Conservation (phyloP, 2,329 filamentous ascomycete genomes). For the Epichloe baconii region DNA sequence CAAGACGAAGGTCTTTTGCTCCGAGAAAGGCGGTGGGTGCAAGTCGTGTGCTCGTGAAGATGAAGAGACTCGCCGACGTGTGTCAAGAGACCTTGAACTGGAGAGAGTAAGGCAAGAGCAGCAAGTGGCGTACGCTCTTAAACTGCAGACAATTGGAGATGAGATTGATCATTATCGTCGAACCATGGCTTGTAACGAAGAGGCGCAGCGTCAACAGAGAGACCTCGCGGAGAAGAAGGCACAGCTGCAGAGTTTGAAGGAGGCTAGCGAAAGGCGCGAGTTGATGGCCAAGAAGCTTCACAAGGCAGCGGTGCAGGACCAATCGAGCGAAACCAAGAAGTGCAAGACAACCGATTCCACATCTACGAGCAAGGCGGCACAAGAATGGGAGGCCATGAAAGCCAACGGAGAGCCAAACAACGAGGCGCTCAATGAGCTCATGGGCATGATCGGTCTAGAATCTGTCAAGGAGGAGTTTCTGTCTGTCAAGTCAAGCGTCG, state of each 20-base stretch:
- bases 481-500: constrained; percentile 47
- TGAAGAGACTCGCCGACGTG: constrained; percentile 27
- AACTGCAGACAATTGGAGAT: constrained; percentile 38
- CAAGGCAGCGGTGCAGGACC: background rate
- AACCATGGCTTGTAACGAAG: no score
- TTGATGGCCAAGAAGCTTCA: background rate
- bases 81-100: constrained; percentile 33
- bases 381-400: constrained; percentile 53
- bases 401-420: constrained; percentile 35
- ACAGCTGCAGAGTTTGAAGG: constrained; percentile 16
- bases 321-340: background rate
- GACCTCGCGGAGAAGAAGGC: constrained; percentile 25
- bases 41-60: constrained; percentile 38
- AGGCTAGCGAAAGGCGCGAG: constrained; percentile 12
- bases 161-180: constrained; percentile 34
- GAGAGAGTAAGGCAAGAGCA: constrained; percentile 32
- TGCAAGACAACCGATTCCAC: background rate
- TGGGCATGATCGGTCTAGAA: constrained; percentile 60
- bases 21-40: constrained; percentile 28
- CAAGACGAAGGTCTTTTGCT: constrained; percentile 40
- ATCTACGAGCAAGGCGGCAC: constrained; percentile 18
- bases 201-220: constrained; percentile 24
- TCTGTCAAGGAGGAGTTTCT: constrained; percentile 53
- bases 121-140: constrained; percentile 29
- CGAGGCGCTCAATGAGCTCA: constrained; percentile 45